Conservation (phyloP, 441 rosid genomes). For the Eruca vesicaria region DNA sequence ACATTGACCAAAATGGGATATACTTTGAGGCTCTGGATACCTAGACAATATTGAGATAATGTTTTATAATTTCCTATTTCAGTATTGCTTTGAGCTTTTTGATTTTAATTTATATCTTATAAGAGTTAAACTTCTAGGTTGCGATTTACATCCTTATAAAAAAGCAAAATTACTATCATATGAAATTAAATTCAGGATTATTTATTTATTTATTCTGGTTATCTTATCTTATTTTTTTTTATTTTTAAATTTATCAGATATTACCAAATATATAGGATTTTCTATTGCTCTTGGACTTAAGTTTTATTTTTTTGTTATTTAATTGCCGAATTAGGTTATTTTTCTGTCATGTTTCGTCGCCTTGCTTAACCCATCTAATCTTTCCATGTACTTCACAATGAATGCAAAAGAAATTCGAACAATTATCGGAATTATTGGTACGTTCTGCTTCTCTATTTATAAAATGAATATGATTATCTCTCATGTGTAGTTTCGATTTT, state of each 20-base stretch:
- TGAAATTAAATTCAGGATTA: background rate
- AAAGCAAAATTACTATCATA: too few relatives aligned
- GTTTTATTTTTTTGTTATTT: background rate
- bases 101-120: too few relatives aligned
- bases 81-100: background rate
- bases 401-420: background rate
- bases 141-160: too few relatives aligned
- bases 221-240: too few relatives aligned
- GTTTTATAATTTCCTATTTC: too few relatives aligned
- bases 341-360: background rate
- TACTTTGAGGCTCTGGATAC: background rate
- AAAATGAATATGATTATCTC: background rate
- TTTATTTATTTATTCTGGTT: too few relatives aligned
- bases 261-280: background rate
- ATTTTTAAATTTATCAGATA: background rate
- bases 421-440: background rate
- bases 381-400: background rate
- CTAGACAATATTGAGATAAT: background rate
- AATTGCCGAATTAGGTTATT: background rate
- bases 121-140: too few relatives aligned
- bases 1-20: conserved; percentile 85
- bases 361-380: background rate
- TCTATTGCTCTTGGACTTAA: background rate
- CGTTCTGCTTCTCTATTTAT: background rate
- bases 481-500: background rate